Conservation (phyloP, 2,329 filamentous ascomycete species). For the Claviceps fusiformis region DNA sequence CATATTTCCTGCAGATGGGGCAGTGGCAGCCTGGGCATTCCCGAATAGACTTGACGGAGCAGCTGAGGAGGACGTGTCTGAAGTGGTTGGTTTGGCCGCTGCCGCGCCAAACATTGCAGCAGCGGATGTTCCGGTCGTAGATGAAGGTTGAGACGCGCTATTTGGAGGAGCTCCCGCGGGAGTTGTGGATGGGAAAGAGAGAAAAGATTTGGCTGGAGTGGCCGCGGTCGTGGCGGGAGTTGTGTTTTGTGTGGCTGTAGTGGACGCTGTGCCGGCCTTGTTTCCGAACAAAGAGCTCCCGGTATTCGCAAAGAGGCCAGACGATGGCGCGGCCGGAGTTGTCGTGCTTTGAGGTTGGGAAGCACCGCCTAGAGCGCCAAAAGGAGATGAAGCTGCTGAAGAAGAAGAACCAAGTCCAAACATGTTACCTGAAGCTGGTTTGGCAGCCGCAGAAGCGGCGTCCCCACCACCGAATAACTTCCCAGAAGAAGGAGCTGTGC, state of each 20-base stretch:
- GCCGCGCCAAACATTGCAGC: slow-evolving; percentile 14
- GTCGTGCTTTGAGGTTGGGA: slow-evolving; percentile 11
- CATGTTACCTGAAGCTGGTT: slow-evolving; percentile 14
- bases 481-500: slow-evolving; percentile 6
- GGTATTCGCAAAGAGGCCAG: slow-evolving; percentile 18
- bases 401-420: slow-evolving; percentile 12
- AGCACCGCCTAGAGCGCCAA: slow-evolving; percentile 6
- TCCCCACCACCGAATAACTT: slow-evolving; percentile 6
- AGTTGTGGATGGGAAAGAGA: slow-evolving; percentile 18
- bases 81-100: slow-evolving; percentile 10
- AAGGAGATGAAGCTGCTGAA: slow-evolving; percentile 4
- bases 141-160: slow-evolving; percentile 17
- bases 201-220: slow-evolving; percentile 12
- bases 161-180: slow-evolving; percentile 41
- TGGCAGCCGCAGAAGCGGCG: slow-evolving; percentile 6
- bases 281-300: slow-evolving; percentile 18
- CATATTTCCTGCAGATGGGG: slow-evolving; percentile 8
- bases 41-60: slow-evolving; percentile 17
- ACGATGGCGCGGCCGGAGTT: slow-evolving; percentile 13
- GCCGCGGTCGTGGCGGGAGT: slow-evolving; percentile 11
- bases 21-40: slow-evolving; percentile 14
- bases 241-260: neutral
- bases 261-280: slow-evolving; percentile 4
- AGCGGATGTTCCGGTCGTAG: slow-evolving; percentile 4
- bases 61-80: slow-evolving; percentile 8